phyloP scores from a whole-genome alignment of 805 yeast genomes.

The Sugiyamaella mastotermitis region DNA sequence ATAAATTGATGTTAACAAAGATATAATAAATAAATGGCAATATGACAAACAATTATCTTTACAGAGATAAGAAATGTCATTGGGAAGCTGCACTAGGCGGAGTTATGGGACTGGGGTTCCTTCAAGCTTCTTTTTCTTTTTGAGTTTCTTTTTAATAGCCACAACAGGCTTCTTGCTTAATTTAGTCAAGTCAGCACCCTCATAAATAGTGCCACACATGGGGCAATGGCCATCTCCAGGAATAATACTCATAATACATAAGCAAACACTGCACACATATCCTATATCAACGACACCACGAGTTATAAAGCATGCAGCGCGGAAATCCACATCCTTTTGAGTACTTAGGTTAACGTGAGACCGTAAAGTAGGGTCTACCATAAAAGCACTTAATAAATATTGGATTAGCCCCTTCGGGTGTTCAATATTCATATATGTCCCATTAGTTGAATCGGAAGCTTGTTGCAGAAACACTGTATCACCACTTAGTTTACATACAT shows the following conservation, averaged over 20 bases:
- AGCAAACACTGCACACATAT: constrained; percentile 89
- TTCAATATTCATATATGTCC: constrained; percentile 67
- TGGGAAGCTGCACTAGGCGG: too few species aligned
- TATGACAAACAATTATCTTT: too few species aligned
- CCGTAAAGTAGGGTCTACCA: constrained; percentile 79
- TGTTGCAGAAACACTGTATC: constrained; percentile 86
- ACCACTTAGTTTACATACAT: constrained; percentile 73
- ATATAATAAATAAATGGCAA: too few species aligned
- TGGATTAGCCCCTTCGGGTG: constrained; percentile 77
- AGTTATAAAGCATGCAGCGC: constrained; percentile 90
- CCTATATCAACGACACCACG: constrained; percentile 91
- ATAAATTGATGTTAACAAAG: too few species aligned
- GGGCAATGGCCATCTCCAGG: constrained; percentile 74
- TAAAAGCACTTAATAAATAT: constrained; percentile 71
- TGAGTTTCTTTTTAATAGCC: constrained; percentile 31
- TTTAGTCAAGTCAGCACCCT: constrained; percentile 51
- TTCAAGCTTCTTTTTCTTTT: constrained; percentile 27
- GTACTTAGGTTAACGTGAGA: constrained; percentile 76
- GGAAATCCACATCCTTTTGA: constrained; percentile 78
- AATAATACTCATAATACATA: constrained; percentile 48
- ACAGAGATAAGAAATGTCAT: too few species aligned
- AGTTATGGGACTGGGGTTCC: constrained; percentile 1
- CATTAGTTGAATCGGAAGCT: constrained; percentile 91
- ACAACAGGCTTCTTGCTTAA: constrained; percentile 59
- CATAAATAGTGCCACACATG: constrained; percentile 77